Conservation (phyloP, 768 basidiomycete genomes). For the Infundibulicybe gibba region DNA sequence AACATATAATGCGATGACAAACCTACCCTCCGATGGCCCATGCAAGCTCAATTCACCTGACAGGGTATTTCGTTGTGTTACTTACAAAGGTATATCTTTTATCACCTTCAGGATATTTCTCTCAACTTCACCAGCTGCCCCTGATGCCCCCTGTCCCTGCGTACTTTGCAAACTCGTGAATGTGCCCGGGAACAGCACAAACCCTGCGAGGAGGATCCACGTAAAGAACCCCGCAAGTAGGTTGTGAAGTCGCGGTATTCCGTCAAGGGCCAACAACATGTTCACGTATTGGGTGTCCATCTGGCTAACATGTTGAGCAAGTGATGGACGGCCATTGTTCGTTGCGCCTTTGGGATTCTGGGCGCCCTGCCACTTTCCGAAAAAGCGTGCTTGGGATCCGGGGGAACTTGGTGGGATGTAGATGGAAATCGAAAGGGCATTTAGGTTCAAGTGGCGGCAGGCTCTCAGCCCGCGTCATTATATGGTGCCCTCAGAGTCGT, state of each 20-base stretch:
- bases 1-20: constrained; percentile 53
- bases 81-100: constrained; percentile 44
- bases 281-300: constrained; percentile 52
- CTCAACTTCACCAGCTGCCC: constrained; percentile 21
- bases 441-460: too few relatives aligned
- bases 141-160: constrained; percentile 5
- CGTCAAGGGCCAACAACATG: constrained; percentile 60
- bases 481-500: too few relatives aligned
- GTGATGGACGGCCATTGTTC: too few relatives aligned
- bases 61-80: background rate
- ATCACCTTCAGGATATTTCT: constrained; percentile 30
- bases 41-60: background rate
- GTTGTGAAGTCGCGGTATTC: constrained; percentile 47
- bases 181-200: constrained; percentile 60
- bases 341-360: too few relatives aligned
- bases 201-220: constrained; percentile 61
- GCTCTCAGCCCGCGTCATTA: too few relatives aligned
- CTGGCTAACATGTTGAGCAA: constrained; percentile 13
- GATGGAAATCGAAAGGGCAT: too few relatives aligned
- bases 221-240: constrained; percentile 54
- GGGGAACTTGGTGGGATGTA: too few relatives aligned
- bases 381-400: too few relatives aligned
- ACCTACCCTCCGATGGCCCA: constrained; percentile 26
- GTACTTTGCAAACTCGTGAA: constrained; percentile 44
- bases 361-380: too few relatives aligned